phyloP scores from a whole-genome alignment of 2,329 filamentous ascomycete genomes.

The Ceratocystis papillata region DNA sequence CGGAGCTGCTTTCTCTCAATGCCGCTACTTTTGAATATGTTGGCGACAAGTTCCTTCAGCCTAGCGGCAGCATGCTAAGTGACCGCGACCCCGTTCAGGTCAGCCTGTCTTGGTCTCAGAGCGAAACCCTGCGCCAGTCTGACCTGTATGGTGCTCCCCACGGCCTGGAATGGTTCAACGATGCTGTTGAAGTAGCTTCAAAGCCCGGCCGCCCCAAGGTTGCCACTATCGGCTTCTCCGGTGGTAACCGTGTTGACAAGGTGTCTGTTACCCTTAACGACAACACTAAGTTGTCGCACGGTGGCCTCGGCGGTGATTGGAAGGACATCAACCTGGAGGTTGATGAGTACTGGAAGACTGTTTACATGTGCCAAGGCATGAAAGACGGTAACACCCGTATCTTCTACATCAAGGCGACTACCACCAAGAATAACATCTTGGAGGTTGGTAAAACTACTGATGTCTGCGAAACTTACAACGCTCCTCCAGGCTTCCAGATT shows the following conservation, averaged over 20 bases:
- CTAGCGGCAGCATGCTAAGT: conserved; percentile 46
- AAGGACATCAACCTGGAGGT: conserved; percentile 15
- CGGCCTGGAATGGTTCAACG: conserved; percentile 44
- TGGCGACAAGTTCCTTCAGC: conserved; percentile 45
- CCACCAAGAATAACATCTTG: conserved; percentile 39
- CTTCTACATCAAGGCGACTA: conserved; percentile 47
- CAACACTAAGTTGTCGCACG: conserved; percentile 42
- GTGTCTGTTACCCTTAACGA: conserved; percentile 40
- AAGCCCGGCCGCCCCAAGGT: conserved; percentile 30
- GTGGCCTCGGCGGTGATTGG: conserved; percentile 41
- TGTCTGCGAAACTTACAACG: conserved; percentile 38
- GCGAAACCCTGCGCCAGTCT: conserved; percentile 35
- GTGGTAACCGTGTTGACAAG: conserved; percentile 40
- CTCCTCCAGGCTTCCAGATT: conserved; percentile 41
- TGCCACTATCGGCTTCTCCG: conserved; percentile 37
- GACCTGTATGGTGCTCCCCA: conserved; percentile 39
- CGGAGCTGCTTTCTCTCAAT: conserved; percentile 36
- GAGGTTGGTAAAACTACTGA: conserved; percentile 37
- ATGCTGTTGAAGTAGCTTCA: conserved; percentile 36
- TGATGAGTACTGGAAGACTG: conserved; percentile 40
- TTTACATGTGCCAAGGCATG: conserved; percentile 42
- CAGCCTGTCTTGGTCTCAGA: conserved; percentile 39
- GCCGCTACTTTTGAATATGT: conserved; percentile 47
- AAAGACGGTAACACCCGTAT: conserved; percentile 38
- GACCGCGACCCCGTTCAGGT: conserved; percentile 55